These are phyloP conservation scores for Euryodendron excelsum DNA, from an alignment of 148 eudicot species.

Conservation along the genomic window DNA sequence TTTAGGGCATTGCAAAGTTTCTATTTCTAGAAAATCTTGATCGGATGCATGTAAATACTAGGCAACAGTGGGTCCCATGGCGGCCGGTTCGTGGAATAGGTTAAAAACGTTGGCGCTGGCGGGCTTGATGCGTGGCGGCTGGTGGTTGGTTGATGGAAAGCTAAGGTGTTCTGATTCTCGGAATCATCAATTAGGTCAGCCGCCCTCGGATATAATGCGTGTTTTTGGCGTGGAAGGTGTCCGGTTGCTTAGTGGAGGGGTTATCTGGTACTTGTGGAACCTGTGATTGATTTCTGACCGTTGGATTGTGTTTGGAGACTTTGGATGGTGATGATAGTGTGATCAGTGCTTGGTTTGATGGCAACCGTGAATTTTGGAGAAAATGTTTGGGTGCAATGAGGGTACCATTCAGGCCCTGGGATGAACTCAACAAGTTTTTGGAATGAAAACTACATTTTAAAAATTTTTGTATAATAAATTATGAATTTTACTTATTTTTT, in stretches of 20 bases:
- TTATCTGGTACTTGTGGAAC: neutral
- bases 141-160: slow-evolving; percentile 2
- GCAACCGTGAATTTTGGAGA: too few relatives aligned
- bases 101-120: neutral
- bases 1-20: neutral
- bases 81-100: neutral
- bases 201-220: slow-evolving; percentile 16
- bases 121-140: neutral
- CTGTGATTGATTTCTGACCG: neutral
- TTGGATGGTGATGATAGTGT: neutral
- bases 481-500: too few relatives aligned
- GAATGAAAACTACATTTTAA: too few relatives aligned
- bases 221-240: slow-evolving; percentile 7
- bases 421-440: too few relatives aligned
- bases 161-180: neutral
- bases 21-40: neutral
- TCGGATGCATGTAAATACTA: neutral
- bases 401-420: too few relatives aligned
- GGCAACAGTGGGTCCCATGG: slow-evolving; percentile 14
- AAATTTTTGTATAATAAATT: too few relatives aligned
- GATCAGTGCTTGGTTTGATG: too few relatives aligned
- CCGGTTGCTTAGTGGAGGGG: neutral
- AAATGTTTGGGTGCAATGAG: too few relatives aligned
- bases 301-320: neutral
- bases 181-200: slow-evolving; percentile 20